Conservation (phyloP, 208 protist species). For the Trypanosoma cruzi region DNA sequence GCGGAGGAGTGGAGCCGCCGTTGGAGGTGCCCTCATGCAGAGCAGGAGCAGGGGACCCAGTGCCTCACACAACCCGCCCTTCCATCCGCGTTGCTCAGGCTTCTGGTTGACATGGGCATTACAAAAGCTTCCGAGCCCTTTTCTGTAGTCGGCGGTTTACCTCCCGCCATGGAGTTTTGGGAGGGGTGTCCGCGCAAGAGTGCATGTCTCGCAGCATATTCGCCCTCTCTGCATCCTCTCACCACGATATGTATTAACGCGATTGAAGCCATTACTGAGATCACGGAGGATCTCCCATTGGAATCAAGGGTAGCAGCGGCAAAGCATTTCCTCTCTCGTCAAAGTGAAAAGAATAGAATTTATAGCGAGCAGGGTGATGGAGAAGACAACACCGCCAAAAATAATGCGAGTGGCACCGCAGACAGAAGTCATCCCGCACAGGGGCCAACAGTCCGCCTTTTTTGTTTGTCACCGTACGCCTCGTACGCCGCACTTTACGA, state of each 20-base stretch:
- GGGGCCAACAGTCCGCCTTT: slow-evolving; percentile 1
- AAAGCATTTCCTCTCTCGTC: not conserved
- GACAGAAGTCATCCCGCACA: too few species aligned
- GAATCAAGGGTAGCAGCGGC: not conserved
- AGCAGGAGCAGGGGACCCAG: not conserved
- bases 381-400: not conserved
- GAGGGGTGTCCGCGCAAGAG: not conserved
- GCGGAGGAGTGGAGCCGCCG: not conserved
- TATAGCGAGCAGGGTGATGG: not conserved
- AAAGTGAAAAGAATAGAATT: not conserved
- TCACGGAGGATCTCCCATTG: slow-evolving; percentile 3
- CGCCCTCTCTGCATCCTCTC: slow-evolving; percentile 7
- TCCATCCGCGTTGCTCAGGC: slow-evolving; percentile 1
- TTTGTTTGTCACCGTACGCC: slow-evolving; percentile 20
- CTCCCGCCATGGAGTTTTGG: not conserved
- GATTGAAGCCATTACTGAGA: slow-evolving; percentile 17
- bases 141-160: slow-evolving; percentile 11
- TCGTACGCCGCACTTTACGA: slow-evolving; percentile 10
- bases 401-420: not conserved
- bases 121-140: not conserved
- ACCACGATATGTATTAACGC: slow-evolving; percentile 24
- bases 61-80: not conserved
- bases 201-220: not conserved
- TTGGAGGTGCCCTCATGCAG: slow-evolving; percentile 1
- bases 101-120: slow-evolving; percentile 20